Base-by-base conservation (phyloP, 106 monocot species). In the Dactylorhiza incarnata region DNA sequence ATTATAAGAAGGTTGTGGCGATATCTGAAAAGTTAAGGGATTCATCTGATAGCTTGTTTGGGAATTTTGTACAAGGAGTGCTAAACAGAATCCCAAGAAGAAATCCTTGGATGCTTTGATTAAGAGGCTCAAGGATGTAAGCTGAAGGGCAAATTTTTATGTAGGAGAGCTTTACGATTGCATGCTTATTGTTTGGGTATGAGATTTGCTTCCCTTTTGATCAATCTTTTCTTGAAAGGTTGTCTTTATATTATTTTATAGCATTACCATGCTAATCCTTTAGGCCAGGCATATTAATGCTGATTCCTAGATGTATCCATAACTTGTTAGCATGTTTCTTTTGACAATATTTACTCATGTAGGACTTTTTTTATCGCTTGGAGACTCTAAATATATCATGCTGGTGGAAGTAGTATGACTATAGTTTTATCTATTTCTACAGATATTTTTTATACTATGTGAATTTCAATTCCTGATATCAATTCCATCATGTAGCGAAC, bases 1-100 rank as follows among this genome's bases (percentile, higher is more conserved):
- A 99, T 77, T 74, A 94, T 68, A 99, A 92, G 84, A 94, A 94
- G 82, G 89, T 99, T 17, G 83, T 81, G 6, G 7, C 68, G 7
- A 87, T 99, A 71, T 92, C 83, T 13, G 99, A 99, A 77, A 99
- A 99, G 54, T 94, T 94, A 49, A 92, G 91, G 76, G 92, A 99
- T 82, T 85, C 94, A 19, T 90, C 99, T 6, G 97, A 97, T 78
- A 73, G 91, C 9, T 80, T 93, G 52, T 97, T 97, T 75, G 81
- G 87, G 19, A 86, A 88, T 11, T 99, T 99, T 82, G 91, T 43
- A 81, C 89, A 1, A 94, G 91, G 73, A 86, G 80, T 13, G 74
- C 77, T 0, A 93, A 77, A 83, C 85, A 80, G 68, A 94, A 91
- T 45, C 91, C 89, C 0, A 99, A 91, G 84, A 94, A 89, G 82